Conservation (phyloP, 108 stramenopile genomes). For the Chaetoceros tenuissimus region DNA sequence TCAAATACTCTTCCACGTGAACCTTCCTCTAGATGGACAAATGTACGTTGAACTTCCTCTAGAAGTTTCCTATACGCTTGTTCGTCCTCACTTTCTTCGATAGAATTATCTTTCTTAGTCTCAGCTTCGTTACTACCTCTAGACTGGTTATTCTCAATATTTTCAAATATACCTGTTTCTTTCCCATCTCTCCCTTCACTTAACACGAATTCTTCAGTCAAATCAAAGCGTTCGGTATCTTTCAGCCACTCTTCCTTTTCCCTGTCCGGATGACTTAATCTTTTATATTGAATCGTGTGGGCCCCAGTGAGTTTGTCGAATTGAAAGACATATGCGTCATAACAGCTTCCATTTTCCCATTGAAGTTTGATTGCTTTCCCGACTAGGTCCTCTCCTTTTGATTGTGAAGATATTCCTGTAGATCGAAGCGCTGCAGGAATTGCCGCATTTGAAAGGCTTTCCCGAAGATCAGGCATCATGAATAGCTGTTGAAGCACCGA, state of each 20-base stretch:
- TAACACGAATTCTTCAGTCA: slow-evolving; percentile 76
- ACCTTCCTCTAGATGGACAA: slow-evolving; percentile 81
- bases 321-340: slow-evolving; percentile 69
- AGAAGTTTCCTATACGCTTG: slow-evolving; percentile 72
- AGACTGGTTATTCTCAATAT: slow-evolving; percentile 25
- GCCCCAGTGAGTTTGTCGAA: slow-evolving; percentile 62
- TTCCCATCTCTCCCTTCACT: slow-evolving; percentile 86
- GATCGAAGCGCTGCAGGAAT: slow-evolving; percentile 53
- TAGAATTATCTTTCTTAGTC: slow-evolving; percentile 9
- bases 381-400: slow-evolving; percentile 59
- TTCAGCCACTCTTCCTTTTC: slow-evolving; percentile 41
- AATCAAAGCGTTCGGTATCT: slow-evolving; percentile 36
- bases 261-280: slow-evolving; percentile 39
- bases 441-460: slow-evolving; percentile 67
- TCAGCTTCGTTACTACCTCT: slow-evolving; percentile 3
- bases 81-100: slow-evolving; percentile 79
- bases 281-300: slow-evolving; percentile 76
- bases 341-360: slow-evolving; percentile 80
- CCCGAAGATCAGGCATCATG: slow-evolving; percentile 89
- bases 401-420: slow-evolving; percentile 42
- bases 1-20: slow-evolving; percentile 87
- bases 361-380: slow-evolving; percentile 76
- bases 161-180: slow-evolving; percentile 85
- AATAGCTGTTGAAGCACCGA: slow-evolving; percentile 92
- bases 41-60: slow-evolving; percentile 94